Percentiles rank a stretch among this genome's conserved stretches.
Conservation (phyloP, 2,329 filamentous ascomycete genomes). For the Colletotrichum musae region DNA sequence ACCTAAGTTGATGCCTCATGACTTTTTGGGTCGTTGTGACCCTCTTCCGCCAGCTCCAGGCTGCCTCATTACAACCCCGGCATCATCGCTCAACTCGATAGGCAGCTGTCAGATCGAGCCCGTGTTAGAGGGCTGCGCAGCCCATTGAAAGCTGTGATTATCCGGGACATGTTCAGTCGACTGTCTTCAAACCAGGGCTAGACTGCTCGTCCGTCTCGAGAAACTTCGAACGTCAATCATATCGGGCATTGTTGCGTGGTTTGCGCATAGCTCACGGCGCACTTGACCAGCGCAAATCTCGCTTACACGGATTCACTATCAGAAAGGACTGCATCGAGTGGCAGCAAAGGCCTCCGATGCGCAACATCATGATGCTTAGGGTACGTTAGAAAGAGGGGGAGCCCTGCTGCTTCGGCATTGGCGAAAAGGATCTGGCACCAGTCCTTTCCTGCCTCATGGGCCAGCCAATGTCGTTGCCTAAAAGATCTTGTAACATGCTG, state of each 20-base stretch:
- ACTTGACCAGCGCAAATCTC: too few relatives aligned
- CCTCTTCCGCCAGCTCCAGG: constrained; percentile 12
- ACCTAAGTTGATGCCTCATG: neutral
- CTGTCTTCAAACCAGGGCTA: too few relatives aligned
- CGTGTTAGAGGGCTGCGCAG: neutral
- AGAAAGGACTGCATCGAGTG: neutral
- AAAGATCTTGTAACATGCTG: neutral
- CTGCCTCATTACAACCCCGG: constrained; percentile 5
- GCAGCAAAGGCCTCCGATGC: neutral
- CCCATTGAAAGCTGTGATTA: neutral
- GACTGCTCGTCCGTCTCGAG: too few relatives aligned
- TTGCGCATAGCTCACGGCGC: too few relatives aligned
- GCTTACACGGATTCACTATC: too few relatives aligned
- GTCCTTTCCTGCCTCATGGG: neutral
- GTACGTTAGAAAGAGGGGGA: neutral
- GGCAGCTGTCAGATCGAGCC: constrained; percentile 6
- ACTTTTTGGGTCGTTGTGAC: constrained; percentile 1
- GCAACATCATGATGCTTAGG: neutral
- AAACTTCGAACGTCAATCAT: too few relatives aligned
- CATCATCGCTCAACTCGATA: neutral
- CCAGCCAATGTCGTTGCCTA: constrained; percentile 2
- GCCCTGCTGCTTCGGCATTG: neutral
- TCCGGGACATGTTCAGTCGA: neutral
- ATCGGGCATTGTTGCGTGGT: too few relatives aligned
- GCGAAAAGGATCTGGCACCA: neutral